Percentiles rank a stretch among this genome's conserved stretches.
These are phyloP conservation scores for Withania somnifera DNA, from an alignment of 305 asterid genomes.

Conservation along the genomic window DNA sequence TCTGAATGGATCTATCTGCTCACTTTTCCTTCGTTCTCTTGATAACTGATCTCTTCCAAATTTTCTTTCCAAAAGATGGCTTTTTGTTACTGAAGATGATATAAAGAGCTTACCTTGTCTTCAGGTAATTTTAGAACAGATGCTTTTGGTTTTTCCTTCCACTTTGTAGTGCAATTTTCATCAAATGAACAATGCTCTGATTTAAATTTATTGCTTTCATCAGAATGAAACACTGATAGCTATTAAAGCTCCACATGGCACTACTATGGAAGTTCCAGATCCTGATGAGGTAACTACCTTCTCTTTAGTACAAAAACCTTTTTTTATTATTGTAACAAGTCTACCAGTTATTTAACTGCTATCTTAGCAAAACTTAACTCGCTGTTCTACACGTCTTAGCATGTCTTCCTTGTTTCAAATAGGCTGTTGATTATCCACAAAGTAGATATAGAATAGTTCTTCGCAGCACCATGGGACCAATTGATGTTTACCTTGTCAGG, in stretches of 20 bases:
- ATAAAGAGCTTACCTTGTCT: conserved; percentile 69
- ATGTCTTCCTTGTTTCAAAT: conserved; percentile 3
- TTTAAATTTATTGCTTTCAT: background rate
- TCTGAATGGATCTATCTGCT: background rate
- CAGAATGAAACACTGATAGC: conserved; percentile 90
- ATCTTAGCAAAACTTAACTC: background rate
- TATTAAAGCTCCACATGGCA: conserved; percentile 94
- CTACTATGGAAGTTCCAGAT: conserved; percentile 85
- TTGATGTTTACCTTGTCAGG: conserved; percentile 95
- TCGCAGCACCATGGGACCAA: conserved; percentile 91
- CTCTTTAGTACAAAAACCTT: background rate
- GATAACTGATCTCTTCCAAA: background rate
- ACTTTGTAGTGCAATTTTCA: background rate
- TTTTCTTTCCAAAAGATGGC: conserved; percentile 43
- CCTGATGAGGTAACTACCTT: conserved; percentile 68
- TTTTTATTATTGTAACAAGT: background rate
- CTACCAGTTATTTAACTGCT: background rate
- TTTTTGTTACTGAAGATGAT: conserved; percentile 77
- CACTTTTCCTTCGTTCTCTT: background rate
- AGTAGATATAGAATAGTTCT: conserved; percentile 81
- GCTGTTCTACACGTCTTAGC: background rate
- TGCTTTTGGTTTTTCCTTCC: conserved; percentile 3
- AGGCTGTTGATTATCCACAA: conserved; percentile 89
- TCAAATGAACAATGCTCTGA: background rate
- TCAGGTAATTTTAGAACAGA: conserved; percentile 61